These are phyloP conservation scores for Trichomonascaceae sp. DNA, from an alignment of 1,139 yeast species.

Conservation along the genomic window DNA sequence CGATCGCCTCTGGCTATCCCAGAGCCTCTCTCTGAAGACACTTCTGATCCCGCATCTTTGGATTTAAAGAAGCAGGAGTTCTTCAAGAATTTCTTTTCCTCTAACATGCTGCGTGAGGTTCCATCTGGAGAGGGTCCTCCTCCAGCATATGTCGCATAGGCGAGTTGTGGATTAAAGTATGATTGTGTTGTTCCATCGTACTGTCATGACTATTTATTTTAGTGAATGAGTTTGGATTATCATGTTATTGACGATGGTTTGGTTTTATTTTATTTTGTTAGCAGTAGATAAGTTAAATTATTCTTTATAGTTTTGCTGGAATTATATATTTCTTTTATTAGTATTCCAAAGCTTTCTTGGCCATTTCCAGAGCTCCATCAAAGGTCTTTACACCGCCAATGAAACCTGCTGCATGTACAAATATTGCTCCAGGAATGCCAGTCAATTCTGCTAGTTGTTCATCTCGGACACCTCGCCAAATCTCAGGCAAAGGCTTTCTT, in stretches of 20 bases:
- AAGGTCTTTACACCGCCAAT: conserved; percentile 87
- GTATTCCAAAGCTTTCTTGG: conserved; percentile 44
- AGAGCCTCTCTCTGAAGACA: neutral
- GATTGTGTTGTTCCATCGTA: neutral
- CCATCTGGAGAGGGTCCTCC: conserved; percentile 12
- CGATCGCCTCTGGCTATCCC: neutral
- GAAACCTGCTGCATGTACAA: conserved; percentile 95
- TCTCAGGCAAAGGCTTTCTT: conserved; percentile 80
- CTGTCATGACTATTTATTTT: neutral
- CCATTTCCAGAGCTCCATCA: conserved; percentile 74
- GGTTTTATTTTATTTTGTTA: neutral
- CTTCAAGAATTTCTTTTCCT: conserved; percentile 13
- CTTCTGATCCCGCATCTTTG: neutral
- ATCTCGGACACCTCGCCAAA: conserved; percentile 93
- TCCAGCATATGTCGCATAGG: conserved; percentile 16
- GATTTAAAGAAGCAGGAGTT: neutral
- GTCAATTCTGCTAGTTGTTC: conserved; percentile 63
- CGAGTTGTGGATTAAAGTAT: neutral
- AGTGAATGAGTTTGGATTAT: neutral
- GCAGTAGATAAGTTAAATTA: neutral
- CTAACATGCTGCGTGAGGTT: conserved; percentile 6
- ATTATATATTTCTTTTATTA: neutral
- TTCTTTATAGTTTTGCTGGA: neutral
- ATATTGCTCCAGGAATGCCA: conserved; percentile 80
- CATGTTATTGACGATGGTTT: neutral